A percentile compares a stretch with the other conserved stretches of the same genome.
phyloP scores from a whole-genome alignment of 2,329 filamentous ascomycete genomes.

The Neonectria neomacrospora region DNA sequence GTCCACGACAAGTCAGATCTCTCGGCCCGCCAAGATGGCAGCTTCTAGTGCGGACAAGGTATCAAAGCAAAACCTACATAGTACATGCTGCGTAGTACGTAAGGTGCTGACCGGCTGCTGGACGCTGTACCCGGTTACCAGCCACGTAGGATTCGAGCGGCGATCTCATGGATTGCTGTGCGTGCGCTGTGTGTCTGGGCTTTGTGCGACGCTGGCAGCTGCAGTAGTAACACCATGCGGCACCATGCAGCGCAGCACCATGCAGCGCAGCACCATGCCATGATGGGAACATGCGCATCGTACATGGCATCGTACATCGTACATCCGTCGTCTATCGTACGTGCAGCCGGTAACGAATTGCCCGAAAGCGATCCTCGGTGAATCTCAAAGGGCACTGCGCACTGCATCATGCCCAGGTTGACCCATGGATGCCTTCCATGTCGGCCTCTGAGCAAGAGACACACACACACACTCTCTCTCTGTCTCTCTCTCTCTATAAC shows the following conservation, averaged over 20 bases:
- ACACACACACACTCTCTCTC: neutral
- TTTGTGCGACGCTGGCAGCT: constrained; percentile 6
- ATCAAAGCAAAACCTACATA: neutral
- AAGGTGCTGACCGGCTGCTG: too few species aligned
- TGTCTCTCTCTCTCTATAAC: too few species aligned
- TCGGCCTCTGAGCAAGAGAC: neutral
- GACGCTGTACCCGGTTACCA: neutral
- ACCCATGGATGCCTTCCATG: neutral
- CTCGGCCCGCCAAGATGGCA: constrained; percentile 23
- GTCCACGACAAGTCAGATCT: constrained; percentile 22
- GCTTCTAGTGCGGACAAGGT: constrained; percentile 11
- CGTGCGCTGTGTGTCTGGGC: constrained; percentile 14
- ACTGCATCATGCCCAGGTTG: neutral
- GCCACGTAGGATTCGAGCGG: neutral
- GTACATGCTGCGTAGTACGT: too few species aligned
- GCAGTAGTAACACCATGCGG: constrained; percentile 6
- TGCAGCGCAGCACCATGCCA: constrained; percentile 12
- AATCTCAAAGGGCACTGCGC: constrained; percentile 4
- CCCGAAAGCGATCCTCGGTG: constrained; percentile 16
- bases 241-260: constrained; percentile 14
- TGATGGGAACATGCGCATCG: constrained; percentile 25
- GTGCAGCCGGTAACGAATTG: constrained; percentile 25
- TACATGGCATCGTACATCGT: constrained; percentile 16
- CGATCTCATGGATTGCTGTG: constrained; percentile 23
- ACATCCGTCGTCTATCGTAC: constrained; percentile 27